Percentiles rank a stretch among this genome's conserved stretches.
phyloP scores from a whole-genome alignment of 768 basidiomycete species.

The Pulveroboletus sp. region DNA sequence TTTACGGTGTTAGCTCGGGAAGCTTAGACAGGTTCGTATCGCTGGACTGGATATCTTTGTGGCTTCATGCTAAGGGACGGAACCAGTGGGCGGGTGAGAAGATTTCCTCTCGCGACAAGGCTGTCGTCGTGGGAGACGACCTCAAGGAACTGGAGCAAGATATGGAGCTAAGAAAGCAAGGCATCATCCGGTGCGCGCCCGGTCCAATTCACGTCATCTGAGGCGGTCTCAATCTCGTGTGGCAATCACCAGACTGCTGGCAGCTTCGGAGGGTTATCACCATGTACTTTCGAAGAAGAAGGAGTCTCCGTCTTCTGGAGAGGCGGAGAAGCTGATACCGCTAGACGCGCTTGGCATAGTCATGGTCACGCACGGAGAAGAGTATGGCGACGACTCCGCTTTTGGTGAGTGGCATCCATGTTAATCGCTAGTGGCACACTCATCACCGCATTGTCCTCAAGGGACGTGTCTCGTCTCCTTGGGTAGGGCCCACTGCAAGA shows the following conservation, averaged over 20 bases:
- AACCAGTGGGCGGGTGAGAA: constrained; percentile 85
- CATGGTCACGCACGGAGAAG: constrained; percentile 83
- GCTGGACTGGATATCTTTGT: constrained; percentile 1
- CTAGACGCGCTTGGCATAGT: constrained; percentile 79
- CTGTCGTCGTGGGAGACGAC: constrained; percentile 63
- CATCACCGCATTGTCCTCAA: constrained; percentile 23
- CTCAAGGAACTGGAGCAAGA: constrained; percentile 80
- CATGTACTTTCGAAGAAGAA: constrained; percentile 73
- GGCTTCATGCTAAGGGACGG: constrained; percentile 18
- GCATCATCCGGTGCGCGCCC: constrained; percentile 60
- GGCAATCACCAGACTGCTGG: constrained; percentile 50
- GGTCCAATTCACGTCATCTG: neutral
- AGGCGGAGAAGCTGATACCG: constrained; percentile 65
- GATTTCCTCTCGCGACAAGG: constrained; percentile 81
- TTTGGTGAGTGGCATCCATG: constrained; percentile 47
- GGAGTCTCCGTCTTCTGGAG: constrained; percentile 55
- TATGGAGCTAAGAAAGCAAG: constrained; percentile 73
- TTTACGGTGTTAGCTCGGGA: constrained; percentile 63
- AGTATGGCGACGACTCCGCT: constrained; percentile 71
- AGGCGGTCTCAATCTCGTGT: constrained; percentile 1
- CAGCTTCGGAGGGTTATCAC: constrained; percentile 70
- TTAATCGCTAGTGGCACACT: neutral
- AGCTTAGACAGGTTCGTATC: constrained; percentile 63
- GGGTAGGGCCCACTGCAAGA: constrained; percentile 81
- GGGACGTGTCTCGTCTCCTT: constrained; percentile 70